phyloP scores from a whole-genome alignment of 1,139 yeast species.

The Saccharomyces hybrid region DNA sequence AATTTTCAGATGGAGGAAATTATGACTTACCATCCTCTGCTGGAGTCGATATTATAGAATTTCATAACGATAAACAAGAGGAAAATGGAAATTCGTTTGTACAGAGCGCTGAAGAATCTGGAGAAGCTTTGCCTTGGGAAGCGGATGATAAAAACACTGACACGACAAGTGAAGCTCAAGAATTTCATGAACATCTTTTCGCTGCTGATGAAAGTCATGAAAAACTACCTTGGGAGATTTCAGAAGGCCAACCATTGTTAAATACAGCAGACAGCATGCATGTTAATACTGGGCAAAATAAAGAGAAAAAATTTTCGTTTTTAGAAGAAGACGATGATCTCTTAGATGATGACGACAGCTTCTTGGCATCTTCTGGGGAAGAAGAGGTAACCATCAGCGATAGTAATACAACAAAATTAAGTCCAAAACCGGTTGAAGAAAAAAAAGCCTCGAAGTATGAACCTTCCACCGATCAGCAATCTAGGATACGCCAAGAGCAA shows the following conservation, averaged over 20 bases:
- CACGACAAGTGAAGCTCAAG: neutral
- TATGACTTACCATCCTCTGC: neutral
- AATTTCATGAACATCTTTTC: constrained; percentile 6
- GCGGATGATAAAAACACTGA: neutral
- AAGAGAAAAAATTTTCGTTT: constrained; percentile 22
- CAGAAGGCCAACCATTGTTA: neutral
- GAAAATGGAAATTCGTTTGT: neutral
- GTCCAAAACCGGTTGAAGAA: neutral
- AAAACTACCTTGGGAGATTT: constrained; percentile 3
- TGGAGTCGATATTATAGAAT: neutral
- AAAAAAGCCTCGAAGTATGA: constrained; percentile 4
- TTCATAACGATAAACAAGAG: neutral
- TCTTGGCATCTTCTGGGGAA: constrained; percentile 23
- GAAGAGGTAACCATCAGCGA: neutral
- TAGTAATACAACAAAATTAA: neutral
- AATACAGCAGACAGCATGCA: neutral
- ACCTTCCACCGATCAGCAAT: neutral
- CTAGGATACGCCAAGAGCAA: neutral
- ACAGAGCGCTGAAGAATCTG: neutral
- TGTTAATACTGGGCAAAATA: neutral
- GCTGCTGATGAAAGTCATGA: neutral
- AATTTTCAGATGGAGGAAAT: neutral
- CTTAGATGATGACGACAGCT: constrained; percentile 28
- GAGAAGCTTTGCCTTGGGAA: constrained; percentile 8
- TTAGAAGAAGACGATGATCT: constrained; percentile 27